Evolutionary conservation across 78 protist species (phyloP).

Genomic region (Dictyostelium firmibasis): DNA sequence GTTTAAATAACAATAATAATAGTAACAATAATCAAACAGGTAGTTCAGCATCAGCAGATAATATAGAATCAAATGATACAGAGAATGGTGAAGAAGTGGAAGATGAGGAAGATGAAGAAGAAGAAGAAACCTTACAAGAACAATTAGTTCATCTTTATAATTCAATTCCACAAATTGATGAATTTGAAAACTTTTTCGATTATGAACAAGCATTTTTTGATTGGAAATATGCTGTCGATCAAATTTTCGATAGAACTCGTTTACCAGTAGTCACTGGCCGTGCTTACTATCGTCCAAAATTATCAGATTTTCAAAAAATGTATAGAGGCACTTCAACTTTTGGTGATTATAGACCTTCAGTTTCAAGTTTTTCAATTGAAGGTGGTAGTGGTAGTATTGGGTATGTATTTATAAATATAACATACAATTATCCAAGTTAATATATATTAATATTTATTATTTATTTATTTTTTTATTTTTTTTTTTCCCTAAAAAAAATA

Average conservation of each 20-base stretch:
- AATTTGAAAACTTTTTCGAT: constrained; percentile 60
- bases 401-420: neutral
- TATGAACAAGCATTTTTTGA: constrained; percentile 63
- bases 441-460: neutral
- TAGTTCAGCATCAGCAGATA: neutral
- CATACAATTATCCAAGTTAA: too few species aligned
- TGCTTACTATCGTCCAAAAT: constrained; percentile 39
- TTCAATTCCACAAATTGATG: constrained; percentile 67
- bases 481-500: neutral
- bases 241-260: constrained; percentile 24
- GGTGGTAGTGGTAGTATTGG: neutral
- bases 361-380: constrained; percentile 48
- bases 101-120: constrained; percentile 17
- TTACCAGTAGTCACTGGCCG: constrained; percentile 33
- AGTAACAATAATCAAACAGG: neutral
- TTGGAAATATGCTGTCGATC: constrained; percentile 59
- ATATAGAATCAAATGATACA: neutral
- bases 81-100: neutral
- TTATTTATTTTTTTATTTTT: neutral
- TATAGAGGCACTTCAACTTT: constrained; percentile 27
- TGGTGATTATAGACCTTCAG: constrained; percentile 49
- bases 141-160: constrained; percentile 37
- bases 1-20: neutral
- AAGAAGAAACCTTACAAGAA: constrained; percentile 24
- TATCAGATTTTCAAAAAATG: constrained; percentile 5